Percentiles rank a stretch among this genome's conserved stretches.
These are phyloP conservation scores for Solanum sejunctum DNA, from an alignment of 257 asterid species.

Conservation along the genomic window DNA sequence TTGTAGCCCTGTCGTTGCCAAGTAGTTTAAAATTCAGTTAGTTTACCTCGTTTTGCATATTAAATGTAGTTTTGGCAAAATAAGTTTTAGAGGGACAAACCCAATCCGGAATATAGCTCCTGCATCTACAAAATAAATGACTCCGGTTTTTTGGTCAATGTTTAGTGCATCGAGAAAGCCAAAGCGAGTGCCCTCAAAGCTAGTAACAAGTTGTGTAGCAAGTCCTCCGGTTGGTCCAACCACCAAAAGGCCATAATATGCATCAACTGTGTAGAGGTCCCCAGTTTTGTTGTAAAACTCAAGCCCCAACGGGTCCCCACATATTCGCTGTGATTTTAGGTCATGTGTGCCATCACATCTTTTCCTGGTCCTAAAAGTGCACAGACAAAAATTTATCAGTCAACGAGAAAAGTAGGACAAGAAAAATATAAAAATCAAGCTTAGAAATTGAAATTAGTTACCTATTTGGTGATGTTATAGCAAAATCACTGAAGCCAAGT, in stretches of 20 bases:
- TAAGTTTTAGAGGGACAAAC: not conserved
- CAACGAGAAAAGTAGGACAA: too few relatives aligned
- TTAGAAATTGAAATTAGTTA: not conserved
- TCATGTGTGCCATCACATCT: not conserved
- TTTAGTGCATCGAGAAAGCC: constrained; percentile 30
- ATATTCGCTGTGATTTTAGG: not conserved
- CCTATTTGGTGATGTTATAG: not conserved
- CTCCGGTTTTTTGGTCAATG: constrained; percentile 25
- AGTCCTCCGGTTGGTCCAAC: constrained; percentile 42
- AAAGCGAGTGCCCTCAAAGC: constrained; percentile 16
- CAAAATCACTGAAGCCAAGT: not conserved
- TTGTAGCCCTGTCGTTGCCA: not conserved
- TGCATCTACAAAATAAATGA: constrained; percentile 31
- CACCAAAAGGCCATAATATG: constrained; percentile 24
- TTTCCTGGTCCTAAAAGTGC: not conserved
- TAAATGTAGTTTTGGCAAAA: not conserved
- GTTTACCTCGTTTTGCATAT: not conserved
- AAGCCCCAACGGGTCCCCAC: not conserved
- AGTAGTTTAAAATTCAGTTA: not conserved
- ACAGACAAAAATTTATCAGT: not conserved
- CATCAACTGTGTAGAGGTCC: not conserved
- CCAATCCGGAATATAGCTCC: constrained; percentile 13
- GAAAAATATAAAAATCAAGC: not conserved
- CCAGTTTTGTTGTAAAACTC: not conserved
- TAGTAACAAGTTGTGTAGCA: constrained; percentile 11